phyloP scores from a whole-genome alignment of 257 asterid species.

The Ajuga chamaepitys region DNA sequence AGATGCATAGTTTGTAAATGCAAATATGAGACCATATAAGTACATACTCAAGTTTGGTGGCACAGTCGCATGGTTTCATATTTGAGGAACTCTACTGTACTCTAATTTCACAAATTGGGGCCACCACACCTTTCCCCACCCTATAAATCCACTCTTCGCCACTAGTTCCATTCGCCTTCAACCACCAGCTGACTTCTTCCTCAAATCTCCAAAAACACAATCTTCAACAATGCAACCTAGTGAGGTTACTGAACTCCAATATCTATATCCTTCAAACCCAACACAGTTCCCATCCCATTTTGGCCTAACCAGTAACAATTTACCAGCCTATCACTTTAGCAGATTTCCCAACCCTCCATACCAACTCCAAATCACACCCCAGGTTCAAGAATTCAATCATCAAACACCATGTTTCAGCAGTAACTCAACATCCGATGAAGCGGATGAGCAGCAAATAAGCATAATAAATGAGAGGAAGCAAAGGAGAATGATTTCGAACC shows the following conservation, averaged over 20 bases:
- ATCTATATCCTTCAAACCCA: conserved; percentile 46
- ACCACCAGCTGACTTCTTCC: conserved; percentile 19
- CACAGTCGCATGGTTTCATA: conserved; percentile 33
- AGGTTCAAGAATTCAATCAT: conserved; percentile 50
- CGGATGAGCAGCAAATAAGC: conserved; percentile 64
- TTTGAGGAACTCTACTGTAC: conserved; percentile 45
- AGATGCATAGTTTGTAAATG: conserved; percentile 10
- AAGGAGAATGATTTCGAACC: conserved; percentile 80
- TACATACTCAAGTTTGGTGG: conserved; percentile 27
- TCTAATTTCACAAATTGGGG: conserved; percentile 30
- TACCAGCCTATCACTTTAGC: conserved; percentile 37
- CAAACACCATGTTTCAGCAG: conserved; percentile 60
- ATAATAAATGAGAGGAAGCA: conserved; percentile 76
- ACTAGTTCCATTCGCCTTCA: conserved; percentile 37
- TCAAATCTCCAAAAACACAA: neutral
- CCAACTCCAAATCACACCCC: conserved; percentile 44
- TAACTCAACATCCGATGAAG: conserved; percentile 85
- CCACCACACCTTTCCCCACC: conserved; percentile 25
- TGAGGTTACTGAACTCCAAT: conserved; percentile 51
- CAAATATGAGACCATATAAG: conserved; percentile 16
- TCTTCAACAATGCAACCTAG: conserved; percentile 48
- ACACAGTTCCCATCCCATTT: conserved; percentile 42
- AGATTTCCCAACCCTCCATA: conserved; percentile 37
- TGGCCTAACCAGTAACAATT: conserved; percentile 15
- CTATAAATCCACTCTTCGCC: conserved; percentile 55